Evolutionary conservation across 1,284 basidiomycete genomes (phyloP), one percentile per base, ranked within the genome.

Genomic region (Ustilago shanxiensis): DNA sequence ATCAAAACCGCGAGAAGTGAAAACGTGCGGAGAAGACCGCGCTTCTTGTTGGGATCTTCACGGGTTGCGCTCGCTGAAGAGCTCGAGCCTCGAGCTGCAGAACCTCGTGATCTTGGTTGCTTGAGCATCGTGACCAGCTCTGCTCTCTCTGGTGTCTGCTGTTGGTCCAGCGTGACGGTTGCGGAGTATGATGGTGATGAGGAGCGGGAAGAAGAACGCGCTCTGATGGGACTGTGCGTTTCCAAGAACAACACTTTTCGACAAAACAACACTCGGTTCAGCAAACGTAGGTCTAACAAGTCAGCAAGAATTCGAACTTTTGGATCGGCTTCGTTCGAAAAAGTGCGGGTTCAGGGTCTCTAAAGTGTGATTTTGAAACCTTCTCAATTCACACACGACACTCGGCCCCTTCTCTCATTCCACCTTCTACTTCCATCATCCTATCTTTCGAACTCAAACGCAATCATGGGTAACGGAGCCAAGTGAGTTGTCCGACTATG

Each of bases 381-480:
- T 26, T 52, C 22, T 24, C 45, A 33, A 22, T 20, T 20, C 57
- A 44, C 49, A 60, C 58, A 60, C 58, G 37, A 51, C 47, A 60
- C 58, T 51, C 22, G 41, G 41, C 41, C 24, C 44, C 37, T 16
- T 13, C 31, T 35, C 41, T 22, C 26, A 26, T 22, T 56, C 54
- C 26, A 28, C 37, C 11, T 44, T 22, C 26, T 44, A 35, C 22
- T 7, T 41, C 50, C 35, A 60, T n/a, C 59, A 53, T 44, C 50
- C 35, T 22, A 26, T 61, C 60, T 28, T 10, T 29, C 33, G 5
- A 44, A 22, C n/a, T 24, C 44, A 52, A 41, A 20, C 14, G 14
- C 18, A 49, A 62, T 13, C 9, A 82, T 82, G 80, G 80, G 80
- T 54, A 82, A 82, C 80, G 80, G 80, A 20, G 79, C 79, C 39